These are phyloP conservation scores for Rutstroemia sp. DNA, from an alignment of 2,329 filamentous ascomycete species.

Conservation along the genomic window DNA sequence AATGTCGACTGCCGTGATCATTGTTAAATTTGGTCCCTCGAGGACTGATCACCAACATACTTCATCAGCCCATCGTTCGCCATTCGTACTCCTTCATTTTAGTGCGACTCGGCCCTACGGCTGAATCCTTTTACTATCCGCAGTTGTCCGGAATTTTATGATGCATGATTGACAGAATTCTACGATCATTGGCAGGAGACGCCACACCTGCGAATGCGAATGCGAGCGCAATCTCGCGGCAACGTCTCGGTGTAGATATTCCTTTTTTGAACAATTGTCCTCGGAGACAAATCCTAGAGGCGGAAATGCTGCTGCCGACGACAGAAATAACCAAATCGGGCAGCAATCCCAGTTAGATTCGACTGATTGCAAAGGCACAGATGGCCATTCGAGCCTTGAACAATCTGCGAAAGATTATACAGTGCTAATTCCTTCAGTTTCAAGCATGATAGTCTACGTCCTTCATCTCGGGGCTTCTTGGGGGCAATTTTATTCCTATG, in stretches of 20 bases:
- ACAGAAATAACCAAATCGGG: background rate
- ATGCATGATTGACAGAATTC: conserved; percentile 10
- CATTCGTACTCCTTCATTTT: conserved; percentile 6
- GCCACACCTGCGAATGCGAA: conserved; percentile 8
- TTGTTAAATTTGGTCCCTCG: conserved; percentile 12
- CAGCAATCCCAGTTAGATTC: background rate
- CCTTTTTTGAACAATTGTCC: background rate
- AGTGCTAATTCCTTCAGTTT: background rate
- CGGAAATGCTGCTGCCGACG: background rate
- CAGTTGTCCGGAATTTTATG: conserved; percentile 9
- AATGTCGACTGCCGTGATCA: conserved; percentile 16
- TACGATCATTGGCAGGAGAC: conserved; percentile 7
- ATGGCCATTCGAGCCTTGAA: background rate
- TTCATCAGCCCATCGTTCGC: conserved; percentile 7
- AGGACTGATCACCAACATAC: conserved; percentile 9
- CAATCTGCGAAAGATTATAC: background rate
- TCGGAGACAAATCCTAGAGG: background rate
- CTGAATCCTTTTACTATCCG: conserved; percentile 8
- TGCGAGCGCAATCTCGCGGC: conserved; percentile 6
- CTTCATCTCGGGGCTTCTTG: background rate
- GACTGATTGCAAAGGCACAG: background rate
- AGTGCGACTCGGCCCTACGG: conserved; percentile 11
- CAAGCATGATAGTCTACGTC: background rate
- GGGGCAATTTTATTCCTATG: background rate
- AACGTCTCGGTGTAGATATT: background rate